Percentiles rank a stretch among this genome's conserved stretches.
phyloP scores from a whole-genome alignment of 2,329 filamentous ascomycete genomes.

The Colletotrichum godetiae region DNA sequence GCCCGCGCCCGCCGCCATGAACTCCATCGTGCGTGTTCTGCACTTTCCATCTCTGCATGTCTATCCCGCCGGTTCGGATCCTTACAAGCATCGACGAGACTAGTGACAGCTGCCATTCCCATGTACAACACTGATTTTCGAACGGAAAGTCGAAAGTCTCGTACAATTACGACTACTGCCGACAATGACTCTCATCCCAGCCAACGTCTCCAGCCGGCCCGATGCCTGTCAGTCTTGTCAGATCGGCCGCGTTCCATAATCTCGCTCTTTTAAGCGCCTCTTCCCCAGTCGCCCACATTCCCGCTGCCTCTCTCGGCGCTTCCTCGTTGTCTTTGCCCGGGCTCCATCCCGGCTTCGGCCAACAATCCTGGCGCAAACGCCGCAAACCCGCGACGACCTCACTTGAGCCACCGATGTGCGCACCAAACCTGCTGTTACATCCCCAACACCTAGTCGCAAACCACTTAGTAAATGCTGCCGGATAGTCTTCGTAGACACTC shows the following conservation, averaged over 20 bases:
- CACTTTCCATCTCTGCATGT: not conserved
- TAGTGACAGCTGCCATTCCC: not conserved
- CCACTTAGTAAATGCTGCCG: too few relatives aligned
- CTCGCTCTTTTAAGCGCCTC: not conserved
- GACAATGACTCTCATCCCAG: constrained; percentile 27
- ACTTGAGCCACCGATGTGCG: not conserved
- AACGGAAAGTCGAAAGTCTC: too few relatives aligned
- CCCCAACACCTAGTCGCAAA: not conserved
- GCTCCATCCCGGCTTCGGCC: constrained; percentile 2
- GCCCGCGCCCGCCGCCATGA: not conserved
- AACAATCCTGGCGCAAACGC: not conserved
- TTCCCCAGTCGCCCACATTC: constrained; percentile 8
- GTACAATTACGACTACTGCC: not conserved
- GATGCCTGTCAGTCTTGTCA: not conserved
- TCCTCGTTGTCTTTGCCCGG: constrained; percentile 20
- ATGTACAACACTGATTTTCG: not conserved
- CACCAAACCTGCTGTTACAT: not conserved
- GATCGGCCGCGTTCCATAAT: not conserved
- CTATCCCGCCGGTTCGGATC: not conserved
- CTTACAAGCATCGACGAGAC: not conserved
- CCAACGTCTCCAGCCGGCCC: constrained; percentile 3
- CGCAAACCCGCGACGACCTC: constrained; percentile 4
- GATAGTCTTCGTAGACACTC: not conserved
- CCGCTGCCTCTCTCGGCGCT: constrained; percentile 29
- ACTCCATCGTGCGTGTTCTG: too few relatives aligned